Evolutionary conservation across 305 asterid species (phyloP).

Genomic region (Plantago lanceolata): DNA sequence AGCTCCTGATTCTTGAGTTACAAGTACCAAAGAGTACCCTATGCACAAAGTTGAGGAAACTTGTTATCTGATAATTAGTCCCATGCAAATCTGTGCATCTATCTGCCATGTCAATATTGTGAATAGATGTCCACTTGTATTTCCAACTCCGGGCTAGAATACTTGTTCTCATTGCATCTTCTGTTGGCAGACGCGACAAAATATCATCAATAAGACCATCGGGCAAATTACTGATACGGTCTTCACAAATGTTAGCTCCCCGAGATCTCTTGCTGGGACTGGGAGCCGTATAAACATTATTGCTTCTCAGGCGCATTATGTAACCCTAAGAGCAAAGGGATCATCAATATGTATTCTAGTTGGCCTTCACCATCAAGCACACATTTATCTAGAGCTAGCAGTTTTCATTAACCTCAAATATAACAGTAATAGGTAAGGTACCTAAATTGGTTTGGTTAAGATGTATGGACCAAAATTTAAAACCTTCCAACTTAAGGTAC

Average conservation of each 20-base stretch:
- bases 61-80: not conserved
- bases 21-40: not conserved
- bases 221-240: not conserved
- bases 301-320: no score
- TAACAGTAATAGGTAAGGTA: no score
- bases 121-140: conserved; percentile 8
- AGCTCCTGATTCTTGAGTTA: not conserved
- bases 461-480: no score
- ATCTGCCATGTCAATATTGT: not conserved
- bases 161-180: not conserved
- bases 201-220: not conserved
- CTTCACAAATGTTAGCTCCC: not conserved
- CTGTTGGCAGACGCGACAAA: conserved; percentile 1
- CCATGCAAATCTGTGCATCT: not conserved
- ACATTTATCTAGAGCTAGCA: no score
- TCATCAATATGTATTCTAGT: no score
- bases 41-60: not conserved
- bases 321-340: no score
- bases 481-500: no score
- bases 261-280: not conserved
- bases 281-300: no score
- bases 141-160: not conserved
- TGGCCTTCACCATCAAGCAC: no score
- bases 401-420: no score
- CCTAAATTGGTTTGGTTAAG: no score